These are phyloP conservation scores for Mortierella sp. DNA, from an alignment of 371 early-diverging fungal genomes.

Conservation along the genomic window DNA sequence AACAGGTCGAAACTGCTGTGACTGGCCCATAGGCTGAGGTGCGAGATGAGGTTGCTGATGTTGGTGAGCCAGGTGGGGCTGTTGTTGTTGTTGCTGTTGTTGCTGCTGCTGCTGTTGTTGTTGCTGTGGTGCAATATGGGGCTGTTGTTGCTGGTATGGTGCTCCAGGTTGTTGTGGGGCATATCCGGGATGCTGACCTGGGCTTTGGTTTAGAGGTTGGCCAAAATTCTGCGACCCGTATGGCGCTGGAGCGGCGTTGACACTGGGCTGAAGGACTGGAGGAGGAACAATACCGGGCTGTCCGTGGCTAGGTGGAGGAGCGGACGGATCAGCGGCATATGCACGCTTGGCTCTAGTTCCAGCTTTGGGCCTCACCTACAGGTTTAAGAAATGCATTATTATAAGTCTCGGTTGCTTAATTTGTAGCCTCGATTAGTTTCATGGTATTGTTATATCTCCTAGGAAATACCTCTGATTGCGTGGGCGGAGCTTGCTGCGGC, in stretches of 20 bases:
- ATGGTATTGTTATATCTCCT: not conserved
- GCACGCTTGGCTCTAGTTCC: slow-evolving; percentile 46
- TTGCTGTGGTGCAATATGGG: slow-evolving; percentile 1
- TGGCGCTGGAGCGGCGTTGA: slow-evolving; percentile 21
- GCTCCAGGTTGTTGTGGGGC: slow-evolving; percentile 18
- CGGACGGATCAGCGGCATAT: slow-evolving; percentile 19
- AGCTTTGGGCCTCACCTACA: slow-evolving; percentile 30
- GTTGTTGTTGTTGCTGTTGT: slow-evolving; percentile 24
- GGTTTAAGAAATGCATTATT: not conserved
- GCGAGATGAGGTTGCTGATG: slow-evolving; percentile 18
- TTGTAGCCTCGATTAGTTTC: not conserved
- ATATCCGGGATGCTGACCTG: not conserved
- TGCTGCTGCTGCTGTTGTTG: slow-evolving; percentile 30
- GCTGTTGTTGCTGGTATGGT: slow-evolving; percentile 36
- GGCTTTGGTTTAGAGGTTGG: slow-evolving; percentile 29
- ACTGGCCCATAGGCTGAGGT: slow-evolving; percentile 24
- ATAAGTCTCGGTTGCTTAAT: not conserved
- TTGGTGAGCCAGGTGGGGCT: slow-evolving; percentile 2
- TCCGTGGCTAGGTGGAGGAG: slow-evolving; percentile 25
- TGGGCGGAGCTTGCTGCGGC: slow-evolving; percentile 18
- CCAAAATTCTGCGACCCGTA: slow-evolving; percentile 32
- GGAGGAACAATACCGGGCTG: slow-evolving; percentile 29
- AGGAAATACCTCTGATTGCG: slow-evolving; percentile 32
- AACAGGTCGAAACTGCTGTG: slow-evolving; percentile 37
- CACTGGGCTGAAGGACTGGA: slow-evolving; percentile 26